Evolutionary conservation across 2,329 filamentous ascomycete species (phyloP).

Genomic region (Cladobotryum mycophilum): DNA sequence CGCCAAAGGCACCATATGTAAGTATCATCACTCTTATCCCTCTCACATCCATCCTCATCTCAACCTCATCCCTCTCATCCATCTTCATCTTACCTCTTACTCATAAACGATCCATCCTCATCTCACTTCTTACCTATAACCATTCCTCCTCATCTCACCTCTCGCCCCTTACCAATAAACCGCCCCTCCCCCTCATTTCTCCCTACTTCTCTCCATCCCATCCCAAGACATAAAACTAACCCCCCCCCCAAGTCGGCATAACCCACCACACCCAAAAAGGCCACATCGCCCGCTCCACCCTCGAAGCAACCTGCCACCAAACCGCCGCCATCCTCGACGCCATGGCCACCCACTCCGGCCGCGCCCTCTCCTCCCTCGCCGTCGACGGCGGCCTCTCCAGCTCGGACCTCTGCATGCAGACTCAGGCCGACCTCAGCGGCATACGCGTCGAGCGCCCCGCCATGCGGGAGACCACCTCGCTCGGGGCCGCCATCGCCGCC

Average conservation of each 20-base stretch:
- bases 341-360: conserved; percentile 80
- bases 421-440: conserved; percentile 76
- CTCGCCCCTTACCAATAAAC: neutral
- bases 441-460: conserved; percentile 78
- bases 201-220: too few relatives aligned
- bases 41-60: too few relatives aligned
- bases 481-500: conserved; percentile 83
- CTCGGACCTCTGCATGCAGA: conserved; percentile 85
- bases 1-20: conserved; percentile 78
- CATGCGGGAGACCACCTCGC: conserved; percentile 86
- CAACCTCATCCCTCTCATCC: too few relatives aligned
- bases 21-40: conserved; percentile 22
- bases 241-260: conserved; percentile 55
- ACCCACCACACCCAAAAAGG: conserved; percentile 79
- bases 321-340: conserved; percentile 87
- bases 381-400: conserved; percentile 89
- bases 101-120: too few relatives aligned
- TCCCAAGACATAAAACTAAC: neutral
- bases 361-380: conserved; percentile 66
- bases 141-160: too few relatives aligned
- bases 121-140: neutral
- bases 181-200: too few relatives aligned
- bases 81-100: neutral
- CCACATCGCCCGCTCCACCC: conserved; percentile 81
- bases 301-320: conserved; percentile 89